These are phyloP conservation scores for Abortiporus biennis DNA, from an alignment of 1,284 basidiomycete species.

Conservation along the genomic window DNA sequence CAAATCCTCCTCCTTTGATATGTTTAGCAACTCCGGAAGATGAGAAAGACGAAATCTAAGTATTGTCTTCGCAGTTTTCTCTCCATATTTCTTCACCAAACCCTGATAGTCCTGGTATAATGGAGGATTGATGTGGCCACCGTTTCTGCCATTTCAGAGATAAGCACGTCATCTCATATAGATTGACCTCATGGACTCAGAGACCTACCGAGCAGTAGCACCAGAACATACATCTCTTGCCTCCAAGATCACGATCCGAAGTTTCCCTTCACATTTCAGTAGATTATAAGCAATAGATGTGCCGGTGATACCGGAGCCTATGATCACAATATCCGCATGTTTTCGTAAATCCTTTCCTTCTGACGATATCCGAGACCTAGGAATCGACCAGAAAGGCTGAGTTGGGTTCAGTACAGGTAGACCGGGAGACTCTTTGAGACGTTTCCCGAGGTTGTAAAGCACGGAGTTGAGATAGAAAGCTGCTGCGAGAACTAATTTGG, in stretches of 20 bases:
- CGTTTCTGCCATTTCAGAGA: slow-evolving; percentile 36
- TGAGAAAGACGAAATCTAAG: slow-evolving; percentile 58
- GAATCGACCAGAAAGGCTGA: slow-evolving; percentile 54
- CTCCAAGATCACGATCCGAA: slow-evolving; percentile 57
- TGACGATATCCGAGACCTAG: slow-evolving; percentile 42
- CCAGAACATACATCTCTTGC: slow-evolving; percentile 66
- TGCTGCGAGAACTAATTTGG: slow-evolving; percentile 19
- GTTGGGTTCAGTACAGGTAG: slow-evolving; percentile 49
- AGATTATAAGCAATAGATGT: slow-evolving; percentile 49
- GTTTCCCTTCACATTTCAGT: slow-evolving; percentile 31
- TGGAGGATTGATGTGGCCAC: slow-evolving; percentile 62
- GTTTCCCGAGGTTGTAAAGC: slow-evolving; percentile 18
- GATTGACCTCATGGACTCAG: background rate
- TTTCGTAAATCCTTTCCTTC: slow-evolving; percentile 37
- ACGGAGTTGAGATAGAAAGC: slow-evolving; percentile 14
- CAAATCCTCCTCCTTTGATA: slow-evolving; percentile 42
- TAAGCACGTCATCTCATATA: background rate
- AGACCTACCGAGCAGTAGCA: slow-evolving; percentile 56
- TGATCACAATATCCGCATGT: slow-evolving; percentile 56
- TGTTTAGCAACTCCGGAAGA: slow-evolving; percentile 36
- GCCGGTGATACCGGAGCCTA: slow-evolving; percentile 71
- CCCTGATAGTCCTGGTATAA: slow-evolving; percentile 53
- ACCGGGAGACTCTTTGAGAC: slow-evolving; percentile 43
- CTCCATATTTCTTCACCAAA: slow-evolving; percentile 44
- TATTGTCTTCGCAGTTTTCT: slow-evolving; percentile 42